phyloP scores from a whole-genome alignment of 768 basidiomycete species.

The Mycena belliarum region DNA sequence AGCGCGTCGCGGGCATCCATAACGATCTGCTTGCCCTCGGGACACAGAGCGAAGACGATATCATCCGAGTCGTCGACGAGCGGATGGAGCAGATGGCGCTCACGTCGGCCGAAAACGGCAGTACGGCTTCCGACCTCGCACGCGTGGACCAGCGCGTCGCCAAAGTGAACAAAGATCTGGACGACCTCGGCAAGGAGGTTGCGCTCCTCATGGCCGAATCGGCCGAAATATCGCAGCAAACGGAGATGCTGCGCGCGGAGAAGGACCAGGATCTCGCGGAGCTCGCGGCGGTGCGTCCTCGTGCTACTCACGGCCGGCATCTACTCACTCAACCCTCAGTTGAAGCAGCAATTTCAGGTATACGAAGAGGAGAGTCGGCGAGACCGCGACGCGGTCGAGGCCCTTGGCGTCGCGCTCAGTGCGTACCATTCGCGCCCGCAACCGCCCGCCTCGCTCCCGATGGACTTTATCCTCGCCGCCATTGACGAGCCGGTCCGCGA shows the following conservation, averaged over 20 bases:
- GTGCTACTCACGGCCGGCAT: background rate
- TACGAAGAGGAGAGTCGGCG: conserved; percentile 18
- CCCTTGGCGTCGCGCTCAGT: conserved; percentile 27
- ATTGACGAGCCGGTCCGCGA: conserved; percentile 21
- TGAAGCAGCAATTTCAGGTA: conserved; percentile 23
- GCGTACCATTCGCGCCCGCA: conserved; percentile 5
- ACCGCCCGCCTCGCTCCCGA: conserved; percentile 6
- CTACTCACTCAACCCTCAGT: conserved; percentile 9
- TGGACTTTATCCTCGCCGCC: conserved; percentile 9
- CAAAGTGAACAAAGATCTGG: background rate
- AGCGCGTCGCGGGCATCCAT: conserved; percentile 5
- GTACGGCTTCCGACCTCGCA: background rate
- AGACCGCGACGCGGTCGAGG: conserved; percentile 24
- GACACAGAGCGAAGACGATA: background rate
- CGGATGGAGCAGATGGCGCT: background rate
- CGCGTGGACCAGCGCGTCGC: background rate
- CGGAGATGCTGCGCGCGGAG: background rate
- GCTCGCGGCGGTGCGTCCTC: background rate
- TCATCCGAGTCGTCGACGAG: conserved; percentile 4
- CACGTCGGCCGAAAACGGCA: background rate
- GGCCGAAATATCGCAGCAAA: background rate
- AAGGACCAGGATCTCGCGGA: background rate
- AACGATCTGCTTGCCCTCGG: background rate
- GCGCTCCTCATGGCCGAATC: background rate
- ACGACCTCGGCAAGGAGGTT: background rate